A percentile compares a stretch with the other conserved stretches of the same genome.
Conservation (phyloP, 176 grass and related monocot species). For the Chloris gayana region DNA sequence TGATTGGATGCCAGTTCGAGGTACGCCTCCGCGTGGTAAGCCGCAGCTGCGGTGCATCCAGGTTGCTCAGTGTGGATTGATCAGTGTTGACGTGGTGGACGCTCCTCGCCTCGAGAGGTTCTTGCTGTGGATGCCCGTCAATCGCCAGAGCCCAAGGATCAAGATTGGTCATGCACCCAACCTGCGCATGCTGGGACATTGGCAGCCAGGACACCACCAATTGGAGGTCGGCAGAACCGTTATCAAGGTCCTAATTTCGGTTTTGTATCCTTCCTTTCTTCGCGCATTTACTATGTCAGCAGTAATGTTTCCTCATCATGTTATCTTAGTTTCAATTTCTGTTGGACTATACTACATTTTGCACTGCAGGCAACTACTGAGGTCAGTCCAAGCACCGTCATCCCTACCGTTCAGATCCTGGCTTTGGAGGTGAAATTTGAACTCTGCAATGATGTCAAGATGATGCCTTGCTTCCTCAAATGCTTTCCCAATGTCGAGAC, state of each 20-base stretch:
- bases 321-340: not conserved
- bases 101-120: too few species aligned
- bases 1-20: too few species aligned
- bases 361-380: not conserved
- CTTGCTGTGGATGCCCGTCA: too few species aligned
- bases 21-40: too few species aligned
- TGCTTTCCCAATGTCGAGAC: constrained; percentile 34
- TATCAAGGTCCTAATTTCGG: not conserved
- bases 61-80: too few species aligned
- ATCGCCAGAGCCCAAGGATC: not conserved
- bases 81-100: too few species aligned
- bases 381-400: not conserved
- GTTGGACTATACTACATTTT: not conserved
- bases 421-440: not conserved
- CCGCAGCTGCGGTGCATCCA: too few species aligned
- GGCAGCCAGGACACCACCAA: not conserved
- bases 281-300: not conserved
- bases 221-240: not conserved
- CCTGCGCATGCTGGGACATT: not conserved
- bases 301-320: not conserved
- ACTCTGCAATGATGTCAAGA: not conserved
- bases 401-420: not conserved
- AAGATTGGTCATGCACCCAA: not conserved
- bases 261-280: too few species aligned
- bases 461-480: constrained; percentile 13